Evolutionary conservation across 2,329 filamentous ascomycete species (phyloP), one percentile per base, ranked within the genome.

Genomic region (Beauveria australis): DNA sequence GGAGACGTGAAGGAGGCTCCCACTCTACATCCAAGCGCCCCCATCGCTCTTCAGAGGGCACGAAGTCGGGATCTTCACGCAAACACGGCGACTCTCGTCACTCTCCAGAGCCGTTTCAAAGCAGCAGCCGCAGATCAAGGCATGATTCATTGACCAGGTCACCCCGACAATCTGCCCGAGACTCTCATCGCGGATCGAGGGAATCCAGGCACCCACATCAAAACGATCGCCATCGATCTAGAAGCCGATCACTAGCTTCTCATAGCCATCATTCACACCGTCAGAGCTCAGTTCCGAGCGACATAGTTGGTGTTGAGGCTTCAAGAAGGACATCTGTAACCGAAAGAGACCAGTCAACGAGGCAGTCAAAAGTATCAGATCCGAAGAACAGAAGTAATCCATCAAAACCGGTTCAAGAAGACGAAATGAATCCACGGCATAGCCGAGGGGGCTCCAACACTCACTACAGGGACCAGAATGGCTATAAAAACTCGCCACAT

Each of bases 381-480:
- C 74, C 62, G 74, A 73, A 53, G 72, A 73, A 18, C 66, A 68
- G 18, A 6, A 48, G 74, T 52, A 73, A 74, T 49, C 78, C 80
- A 19, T 78, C 78, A 19, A 75, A 78, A 12, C 79, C 80, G 14
- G 81, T 79, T 54, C 71, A 79, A 44, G 79, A 83, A 66, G 78
- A 80, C 61, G 79, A 79, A 37, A 79, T 81, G 76, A 71, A 72
- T 19, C 74, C 76, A 16, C 73, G 79, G 48, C 74, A 75, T 33
- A 71, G 73, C 44, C 76, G 78, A 58, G 74, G 75, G 59, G 73
- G n/a, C 75, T 77, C 61, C 73, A 12, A 5, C 26, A 30, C 56
- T 44, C 47, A 26, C 9, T 54, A 40, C n/a, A 62, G 51, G 28
- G 54, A 62, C 14, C 49, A 52, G 33, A 58, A 56, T 24, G 69